A percentile compares a stretch with the other conserved stretches of the same genome.
These are phyloP conservation scores for Russula foetens DNA, from an alignment of 768 basidiomycete genomes.

Conservation along the genomic window DNA sequence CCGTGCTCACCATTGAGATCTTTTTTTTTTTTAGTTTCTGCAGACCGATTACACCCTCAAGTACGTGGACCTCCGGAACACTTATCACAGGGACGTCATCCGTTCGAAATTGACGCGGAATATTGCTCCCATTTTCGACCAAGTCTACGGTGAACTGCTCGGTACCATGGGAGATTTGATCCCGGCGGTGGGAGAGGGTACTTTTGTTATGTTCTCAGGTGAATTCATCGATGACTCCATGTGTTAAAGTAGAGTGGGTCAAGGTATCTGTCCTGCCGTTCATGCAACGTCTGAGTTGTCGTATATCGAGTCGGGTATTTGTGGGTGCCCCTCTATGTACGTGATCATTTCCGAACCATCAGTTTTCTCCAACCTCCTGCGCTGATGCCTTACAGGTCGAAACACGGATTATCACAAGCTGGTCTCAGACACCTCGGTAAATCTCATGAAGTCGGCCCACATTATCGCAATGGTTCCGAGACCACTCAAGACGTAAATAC, in stretches of 20 bases:
- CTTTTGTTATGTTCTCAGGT: not conserved
- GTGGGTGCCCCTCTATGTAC: slow-evolving; percentile 38
- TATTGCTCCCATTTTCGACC: slow-evolving; percentile 31
- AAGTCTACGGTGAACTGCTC: slow-evolving; percentile 38
- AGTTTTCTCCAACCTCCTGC: not conserved
- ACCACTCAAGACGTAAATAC: slow-evolving; percentile 36
- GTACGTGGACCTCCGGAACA: slow-evolving; percentile 23
- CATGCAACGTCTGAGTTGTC: not conserved
- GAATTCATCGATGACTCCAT: slow-evolving; percentile 2
- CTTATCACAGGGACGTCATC: slow-evolving; percentile 29
- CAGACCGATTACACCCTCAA: slow-evolving; percentile 35
- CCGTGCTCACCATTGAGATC: not conserved
- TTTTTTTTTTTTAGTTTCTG: slow-evolving; percentile 25
- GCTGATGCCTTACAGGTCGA: slow-evolving; percentile 28
- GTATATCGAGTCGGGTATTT: slow-evolving; percentile 22
- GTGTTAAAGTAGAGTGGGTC: slow-evolving; percentile 30
- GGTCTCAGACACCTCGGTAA: slow-evolving; percentile 30
- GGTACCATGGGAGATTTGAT: slow-evolving; percentile 35
- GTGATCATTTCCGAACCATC: not conserved
- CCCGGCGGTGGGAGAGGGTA: slow-evolving; percentile 17
- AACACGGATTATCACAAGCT: slow-evolving; percentile 34
- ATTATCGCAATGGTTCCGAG: slow-evolving; percentile 34
- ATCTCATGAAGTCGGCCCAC: slow-evolving; percentile 28
- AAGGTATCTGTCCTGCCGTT: slow-evolving; percentile 22
- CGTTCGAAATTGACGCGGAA: slow-evolving; percentile 31